Base-by-base conservation (phyloP, 805 yeast genomes). In the Monosporozyma yasuniensis region DNA sequence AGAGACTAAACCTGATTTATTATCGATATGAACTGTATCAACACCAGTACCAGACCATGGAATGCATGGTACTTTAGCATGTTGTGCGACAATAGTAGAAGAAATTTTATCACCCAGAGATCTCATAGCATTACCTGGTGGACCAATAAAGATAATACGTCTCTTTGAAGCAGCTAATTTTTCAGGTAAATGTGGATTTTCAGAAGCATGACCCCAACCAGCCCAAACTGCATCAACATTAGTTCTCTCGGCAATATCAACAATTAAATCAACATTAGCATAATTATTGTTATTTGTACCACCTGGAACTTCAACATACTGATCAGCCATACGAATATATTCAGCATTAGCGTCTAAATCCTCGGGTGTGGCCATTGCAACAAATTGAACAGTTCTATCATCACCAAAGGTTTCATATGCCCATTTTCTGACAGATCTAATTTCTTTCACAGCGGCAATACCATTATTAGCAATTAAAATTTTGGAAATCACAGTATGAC, bases 161-260 rank as follows among this genome's bases (percentile, higher is more conserved):
- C 88, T 84, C 53, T 90, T 88, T 18, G 96, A 88, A n/a, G 84
- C 83, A 14, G 98, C 97, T 67, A 93, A 77, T 69, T 78, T 81
- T 70, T 93, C 99, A 27, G 99, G 99, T 57, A 93, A 79, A 44
- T 74, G 68, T 25, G 99, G 99, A 72, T 95, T 91, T 74, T 93
- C 99, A n/a, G 96, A 87, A 27, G 99, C 99, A 67, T 95, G 99
- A 62, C 99, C 99, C 99, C 99, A 93, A 62, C 99, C 99, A 34
- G 99, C 99, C 99, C 99, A 93, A 51, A 93, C 99, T 23, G 99
- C 99, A 67, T 93, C 96, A 50, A 87, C 97, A 57, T 87, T 80
- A 42, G 95, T 84, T 73, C 97, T 84, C 73, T 93, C 99, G 35
- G 99, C 99, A 46, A 93, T 75, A 62, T 93, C 99, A 45, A 93